phyloP scores from a whole-genome alignment of 2,329 filamentous ascomycete species.

The Lizonia empirigonia region DNA sequence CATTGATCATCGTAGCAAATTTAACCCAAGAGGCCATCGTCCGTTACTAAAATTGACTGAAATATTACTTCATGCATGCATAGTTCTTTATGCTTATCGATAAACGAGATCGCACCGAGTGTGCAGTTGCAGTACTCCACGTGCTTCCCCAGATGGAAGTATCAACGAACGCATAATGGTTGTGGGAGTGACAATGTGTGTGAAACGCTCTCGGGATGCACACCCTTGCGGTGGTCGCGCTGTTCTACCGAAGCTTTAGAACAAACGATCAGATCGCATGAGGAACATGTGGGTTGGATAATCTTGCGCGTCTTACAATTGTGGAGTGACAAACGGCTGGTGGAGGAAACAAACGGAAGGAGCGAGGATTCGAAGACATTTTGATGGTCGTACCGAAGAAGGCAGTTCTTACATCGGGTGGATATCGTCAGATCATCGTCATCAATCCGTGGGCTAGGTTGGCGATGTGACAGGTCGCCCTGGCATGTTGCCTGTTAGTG shows the following conservation, averaged over 20 bases:
- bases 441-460: not conserved
- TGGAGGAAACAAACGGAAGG: slow-evolving; percentile 2
- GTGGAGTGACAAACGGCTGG: slow-evolving; percentile 7
- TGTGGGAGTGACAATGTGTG: slow-evolving; percentile 4
- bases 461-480: not conserved
- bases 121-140: not conserved
- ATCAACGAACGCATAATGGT: slow-evolving; percentile 8
- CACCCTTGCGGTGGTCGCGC: slow-evolving; percentile 5
- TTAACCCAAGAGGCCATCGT: not conserved
- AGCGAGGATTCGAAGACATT: not conserved
- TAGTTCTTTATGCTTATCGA: not conserved
- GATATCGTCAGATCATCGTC: not conserved
- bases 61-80: not conserved
- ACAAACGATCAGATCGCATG: slow-evolving; percentile 6
- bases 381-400: not conserved
- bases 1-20: slow-evolving; percentile 3
- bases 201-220: slow-evolving; percentile 9
- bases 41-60: not conserved
- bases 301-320: slow-evolving; percentile 17
- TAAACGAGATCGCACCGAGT: not conserved
- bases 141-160: slow-evolving; percentile 9
- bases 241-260: not conserved
- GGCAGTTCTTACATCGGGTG: not conserved
- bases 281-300: slow-evolving; percentile 8
- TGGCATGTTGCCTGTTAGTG: not conserved